Evolutionary conservation across 768 basidiomycete genomes (phyloP), one percentile per base, ranked within the genome.

Genomic region (Leccinum aurantiacum): DNA sequence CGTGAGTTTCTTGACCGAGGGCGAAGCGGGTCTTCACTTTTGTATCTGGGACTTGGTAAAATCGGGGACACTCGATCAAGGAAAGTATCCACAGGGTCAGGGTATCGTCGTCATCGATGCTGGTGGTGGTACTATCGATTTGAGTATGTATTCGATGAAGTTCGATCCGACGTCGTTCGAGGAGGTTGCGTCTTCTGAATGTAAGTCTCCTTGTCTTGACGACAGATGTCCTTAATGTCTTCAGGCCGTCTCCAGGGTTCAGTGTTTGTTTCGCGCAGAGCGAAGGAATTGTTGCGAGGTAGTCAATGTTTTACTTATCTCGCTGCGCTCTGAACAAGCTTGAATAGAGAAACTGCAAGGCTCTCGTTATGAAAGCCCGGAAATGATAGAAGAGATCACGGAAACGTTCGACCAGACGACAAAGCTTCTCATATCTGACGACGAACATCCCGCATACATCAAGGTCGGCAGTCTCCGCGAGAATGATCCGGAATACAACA

Each of bases 1-100:
- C 0, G 67, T 86, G 1, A 77, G 75, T 0, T 81, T 87, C 47
- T 76, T 86, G 9, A 83, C 84, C 0, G 85, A 86, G 59, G 84
- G 85, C 0, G 85, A 87, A 67, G 85, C 85, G 0, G 82, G 81
- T 61, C 68, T 85, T 14, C 80, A 86, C 64, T 85, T 80, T 62
- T 84, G 83, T 48, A 72, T 85, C 46, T 68, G 74, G 55, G 79
- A 76, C 58, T 15, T 68, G 53, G 59, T 62, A 5, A 10, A 60
- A 4, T 59, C 65, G 0, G 67, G 67, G 9, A 13, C 31, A 7
- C 56, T 53, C 3, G 53, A 68, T 14, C 52, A 67, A 38, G 44
- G 3, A 7, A 53, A 55, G 3, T 19, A 59, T 15, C 52, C 74
- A 56, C 31, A 59, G 1, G 73, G 71, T 0, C 62, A 73, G 25